phyloP scores from a whole-genome alignment of 768 basidiomycete genomes.

The Rubroboletus pulcherrimus region DNA sequence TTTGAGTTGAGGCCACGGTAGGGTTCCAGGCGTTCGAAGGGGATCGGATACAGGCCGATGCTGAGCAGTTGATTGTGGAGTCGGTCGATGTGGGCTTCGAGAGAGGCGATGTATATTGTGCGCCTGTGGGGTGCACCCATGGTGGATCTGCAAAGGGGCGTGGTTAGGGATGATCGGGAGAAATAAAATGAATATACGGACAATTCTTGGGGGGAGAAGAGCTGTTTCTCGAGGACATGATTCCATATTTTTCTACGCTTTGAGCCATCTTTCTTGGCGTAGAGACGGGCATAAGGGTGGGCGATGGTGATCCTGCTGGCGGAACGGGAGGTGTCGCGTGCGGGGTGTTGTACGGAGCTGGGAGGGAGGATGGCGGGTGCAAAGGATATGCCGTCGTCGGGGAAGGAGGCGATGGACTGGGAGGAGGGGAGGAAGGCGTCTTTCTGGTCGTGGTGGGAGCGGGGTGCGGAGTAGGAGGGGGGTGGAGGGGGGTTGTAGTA shows the following conservation, averaged over 20 bases:
- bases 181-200: conserved; percentile 28
- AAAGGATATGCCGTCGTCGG: conserved; percentile 24
- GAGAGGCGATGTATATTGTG: conserved; percentile 65
- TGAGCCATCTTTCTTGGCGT: conserved; percentile 57
- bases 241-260: conserved; percentile 78
- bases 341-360: conserved; percentile 14
- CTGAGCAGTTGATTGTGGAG: conserved; percentile 58
- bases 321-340: conserved; percentile 17
- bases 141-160: conserved; percentile 43
- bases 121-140: conserved; percentile 66
- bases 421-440: neutral
- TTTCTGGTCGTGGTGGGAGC: conserved; percentile 3
- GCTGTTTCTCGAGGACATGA: conserved; percentile 67
- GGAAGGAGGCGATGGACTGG: conserved; percentile 13
- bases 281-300: conserved; percentile 68
- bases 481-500: too few species aligned
- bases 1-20: conserved; percentile 73
- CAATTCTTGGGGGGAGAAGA: conserved; percentile 68
- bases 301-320: conserved; percentile 37
- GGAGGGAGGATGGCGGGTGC: neutral
- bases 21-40: conserved; percentile 51
- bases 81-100: conserved; percentile 69
- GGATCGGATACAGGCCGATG: conserved; percentile 54
- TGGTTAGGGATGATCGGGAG: neutral
- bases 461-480: neutral